A percentile compares a stretch with the other conserved stretches of the same genome.
These are phyloP conservation scores for Chenopodium suecicum DNA, from an alignment of 148 eudicot genomes.

Conservation along the genomic window DNA sequence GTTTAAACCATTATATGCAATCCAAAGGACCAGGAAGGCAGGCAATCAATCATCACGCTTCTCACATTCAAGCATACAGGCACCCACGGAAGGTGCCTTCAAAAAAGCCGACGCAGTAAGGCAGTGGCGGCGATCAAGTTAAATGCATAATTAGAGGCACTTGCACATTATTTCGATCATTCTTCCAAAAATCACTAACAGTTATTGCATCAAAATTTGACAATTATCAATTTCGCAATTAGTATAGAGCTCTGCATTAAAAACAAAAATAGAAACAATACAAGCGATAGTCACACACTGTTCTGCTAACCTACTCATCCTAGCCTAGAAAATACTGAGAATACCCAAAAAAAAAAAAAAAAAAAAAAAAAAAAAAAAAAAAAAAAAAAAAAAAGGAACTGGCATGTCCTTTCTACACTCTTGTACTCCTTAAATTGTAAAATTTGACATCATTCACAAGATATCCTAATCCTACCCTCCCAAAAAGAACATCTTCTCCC, in stretches of 20 bases:
- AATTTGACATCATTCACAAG: not conserved
- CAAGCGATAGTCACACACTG: not conserved
- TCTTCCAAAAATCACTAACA: not conserved
- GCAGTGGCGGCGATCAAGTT: too few relatives aligned
- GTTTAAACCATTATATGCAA: not conserved
- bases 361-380: not conserved
- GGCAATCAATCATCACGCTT: too few relatives aligned
- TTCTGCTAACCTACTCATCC: not conserved
- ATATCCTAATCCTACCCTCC: slow-evolving; percentile 24
- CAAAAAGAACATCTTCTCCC: slow-evolving; percentile 13
- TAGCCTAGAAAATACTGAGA: slow-evolving; percentile 1
- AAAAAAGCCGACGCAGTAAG: too few relatives aligned
- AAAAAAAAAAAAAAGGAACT: not conserved
- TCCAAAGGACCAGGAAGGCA: not conserved
- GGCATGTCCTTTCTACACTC: not conserved
- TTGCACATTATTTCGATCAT: not conserved
- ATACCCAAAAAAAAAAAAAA: not conserved
- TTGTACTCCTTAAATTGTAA: not conserved
- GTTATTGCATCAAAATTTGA: too few relatives aligned
- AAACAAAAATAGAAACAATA: not conserved
- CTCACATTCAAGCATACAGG: too few relatives aligned
- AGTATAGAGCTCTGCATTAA: not conserved
- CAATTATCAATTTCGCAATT: not conserved
- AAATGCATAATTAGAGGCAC: too few relatives aligned
- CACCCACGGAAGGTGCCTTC: too few relatives aligned